A percentile compares a stretch with the other conserved stretches of the same genome.
Conservation (phyloP, 345 rosid species). For the Camelina hispida region DNA sequence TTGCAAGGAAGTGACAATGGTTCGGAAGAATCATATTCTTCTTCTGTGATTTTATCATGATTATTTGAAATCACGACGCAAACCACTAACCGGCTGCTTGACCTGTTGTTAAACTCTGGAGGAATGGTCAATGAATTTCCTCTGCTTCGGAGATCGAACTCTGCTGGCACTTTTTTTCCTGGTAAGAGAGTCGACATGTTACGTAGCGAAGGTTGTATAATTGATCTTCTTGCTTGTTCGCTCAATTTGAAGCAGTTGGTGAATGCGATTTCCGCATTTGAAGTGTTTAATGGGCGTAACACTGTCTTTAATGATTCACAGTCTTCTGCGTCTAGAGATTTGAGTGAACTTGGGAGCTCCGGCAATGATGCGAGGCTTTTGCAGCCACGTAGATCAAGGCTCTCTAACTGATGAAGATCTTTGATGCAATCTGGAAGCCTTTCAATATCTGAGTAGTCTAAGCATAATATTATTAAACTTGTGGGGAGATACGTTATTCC, state of each 20-base stretch:
- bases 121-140: neutral
- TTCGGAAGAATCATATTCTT: no score
- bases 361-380: constrained; percentile 26
- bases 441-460: neutral
- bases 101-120: neutral
- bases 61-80: neutral
- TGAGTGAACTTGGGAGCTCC: constrained; percentile 4
- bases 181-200: neutral
- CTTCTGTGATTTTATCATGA: neutral
- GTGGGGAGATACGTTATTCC: constrained; percentile 16
- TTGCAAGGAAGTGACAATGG: no score
- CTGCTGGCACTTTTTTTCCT: neutral
- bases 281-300: neutral
- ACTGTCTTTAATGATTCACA: constrained; percentile 24
- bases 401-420: neutral
- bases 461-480: fast-evolving
- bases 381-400: neutral
- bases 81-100: neutral
- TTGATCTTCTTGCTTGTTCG: neutral
- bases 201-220: neutral
- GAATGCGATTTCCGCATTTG: neutral
- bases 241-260: constrained; percentile 11
- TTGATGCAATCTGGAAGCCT: constrained; percentile 15
- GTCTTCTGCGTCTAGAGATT: fast-evolving
- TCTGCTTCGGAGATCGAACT: neutral